These are phyloP conservation scores for Ogataea hybrid DNA, from an alignment of 1,139 yeast species.

Conservation along the genomic window DNA sequence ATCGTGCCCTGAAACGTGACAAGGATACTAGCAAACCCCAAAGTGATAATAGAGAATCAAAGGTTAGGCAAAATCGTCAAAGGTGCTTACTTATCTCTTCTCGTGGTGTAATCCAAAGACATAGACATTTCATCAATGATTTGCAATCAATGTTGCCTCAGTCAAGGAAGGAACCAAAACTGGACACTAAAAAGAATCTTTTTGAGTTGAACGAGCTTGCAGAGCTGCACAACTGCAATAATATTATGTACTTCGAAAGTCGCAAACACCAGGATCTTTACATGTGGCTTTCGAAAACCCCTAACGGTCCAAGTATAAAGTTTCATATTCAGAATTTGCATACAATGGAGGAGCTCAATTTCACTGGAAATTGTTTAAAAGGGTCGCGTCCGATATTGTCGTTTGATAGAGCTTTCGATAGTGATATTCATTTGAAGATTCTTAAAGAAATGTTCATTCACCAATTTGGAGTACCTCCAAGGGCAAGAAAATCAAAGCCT, in stretches of 20 bases:
- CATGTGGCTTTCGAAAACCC: conserved; percentile 93
- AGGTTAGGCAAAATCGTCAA: conserved; percentile 52
- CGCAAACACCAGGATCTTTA: conserved; percentile 96
- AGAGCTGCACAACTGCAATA: conserved; percentile 95
- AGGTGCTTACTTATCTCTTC: conserved; percentile 86
- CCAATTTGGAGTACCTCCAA: conserved; percentile 94
- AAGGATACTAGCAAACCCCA: conserved; percentile 20
- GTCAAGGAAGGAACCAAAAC: conserved; percentile 93
- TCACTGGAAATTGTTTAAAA: conserved; percentile 92
- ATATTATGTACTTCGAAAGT: conserved; percentile 90
- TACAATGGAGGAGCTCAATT: conserved; percentile 92
- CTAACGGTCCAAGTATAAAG: conserved; percentile 96
- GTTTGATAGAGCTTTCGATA: conserved; percentile 76
- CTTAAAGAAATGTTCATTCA: conserved; percentile 85
- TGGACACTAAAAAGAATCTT: conserved; percentile 89
- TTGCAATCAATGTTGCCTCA: conserved; percentile 82
- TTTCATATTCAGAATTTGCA: conserved; percentile 94
- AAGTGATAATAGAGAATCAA: conserved; percentile 16
- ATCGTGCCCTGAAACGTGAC: conserved; percentile 53
- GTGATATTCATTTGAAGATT: conserved; percentile 58
- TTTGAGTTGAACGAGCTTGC: conserved; percentile 93
- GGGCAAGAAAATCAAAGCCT: conserved; percentile 92
- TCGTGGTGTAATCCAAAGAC: conserved; percentile 92
- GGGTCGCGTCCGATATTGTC: conserved; percentile 97
- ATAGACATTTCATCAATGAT: conserved; percentile 90